Evolutionary conservation across 768 basidiomycete species (phyloP), one percentile per base, ranked within the genome.

Genomic region (Tubosaeta sp.): DNA sequence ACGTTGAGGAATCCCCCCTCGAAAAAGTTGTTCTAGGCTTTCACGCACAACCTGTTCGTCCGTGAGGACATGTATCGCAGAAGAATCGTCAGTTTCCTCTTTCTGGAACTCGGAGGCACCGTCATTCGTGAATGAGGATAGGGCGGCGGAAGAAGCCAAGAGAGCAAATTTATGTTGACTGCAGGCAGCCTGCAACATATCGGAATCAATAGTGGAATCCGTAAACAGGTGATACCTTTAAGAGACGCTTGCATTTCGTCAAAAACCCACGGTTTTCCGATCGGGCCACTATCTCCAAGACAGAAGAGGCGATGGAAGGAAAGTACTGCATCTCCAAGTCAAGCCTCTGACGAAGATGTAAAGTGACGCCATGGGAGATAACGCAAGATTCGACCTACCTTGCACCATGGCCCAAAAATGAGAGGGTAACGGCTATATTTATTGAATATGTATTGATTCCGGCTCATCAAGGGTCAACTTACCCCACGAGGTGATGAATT

Each of bases 341-440:
- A 30, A 86, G 71, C 72, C 79, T 80, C 85, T 88, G 60, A 43
- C 31, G 25, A 38, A 50, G 27, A n/a, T 31, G 24, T 16, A 44
- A 16, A 30, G 35, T 48, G 19, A 48, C 38, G 24, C 40, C 44
- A 24, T 35, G 44, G 52, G 42, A 46, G 25, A 27, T 32, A 44
- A 41, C 40, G 51, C 48, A 48, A 51, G 54, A 42, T 49, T 39
- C 46, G 36, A 63, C 66, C 48, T 71, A 84, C 87, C 72, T 76
- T 75, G 61, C 75, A 73, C 81, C 82, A 83, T 24, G 73, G 66
- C 3, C 89, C 89, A 63, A 90, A 91, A 49, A 90, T 78, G 34
- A 88, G 72, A 19, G 89, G 89, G 69, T 90, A 89, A 3, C 82
- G 81, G 59, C 89, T 90, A 57, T 29, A 36, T 31, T 30, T 19